phyloP scores from a whole-genome alignment of 768 basidiomycete species.

The Leccinellum rugosiceps region DNA sequence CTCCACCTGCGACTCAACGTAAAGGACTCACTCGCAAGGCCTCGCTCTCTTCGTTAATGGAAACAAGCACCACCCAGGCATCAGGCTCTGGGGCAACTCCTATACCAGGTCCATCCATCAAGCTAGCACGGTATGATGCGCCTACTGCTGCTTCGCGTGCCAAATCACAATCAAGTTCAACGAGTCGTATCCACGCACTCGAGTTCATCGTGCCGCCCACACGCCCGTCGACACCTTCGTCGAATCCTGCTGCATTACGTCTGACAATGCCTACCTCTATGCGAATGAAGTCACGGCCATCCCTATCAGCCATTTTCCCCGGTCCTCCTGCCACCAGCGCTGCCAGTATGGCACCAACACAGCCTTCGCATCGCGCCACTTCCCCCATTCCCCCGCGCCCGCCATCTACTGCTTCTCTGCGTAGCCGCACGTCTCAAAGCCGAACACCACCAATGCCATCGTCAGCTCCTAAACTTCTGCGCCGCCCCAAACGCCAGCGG shows the following conservation, averaged over 20 bases:
- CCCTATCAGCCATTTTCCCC: slow-evolving; percentile 75
- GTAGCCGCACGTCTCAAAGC: slow-evolving; percentile 30
- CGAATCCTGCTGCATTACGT: slow-evolving; percentile 72
- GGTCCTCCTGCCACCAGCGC: slow-evolving; percentile 35
- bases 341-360: slow-evolving; percentile 21
- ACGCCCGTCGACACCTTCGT: slow-evolving; percentile 75
- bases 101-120: slow-evolving; percentile 34
- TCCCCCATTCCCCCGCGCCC: slow-evolving; percentile 62
- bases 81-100: slow-evolving; percentile 47
- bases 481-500: slow-evolving; percentile 72
- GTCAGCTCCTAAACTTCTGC: slow-evolving; percentile 61
- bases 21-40: slow-evolving; percentile 67
- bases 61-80: slow-evolving; percentile 53
- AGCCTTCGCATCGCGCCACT: slow-evolving; percentile 43
- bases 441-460: slow-evolving; percentile 36
- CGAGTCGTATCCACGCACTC: slow-evolving; percentile 52
- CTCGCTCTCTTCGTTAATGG: slow-evolving; percentile 72
- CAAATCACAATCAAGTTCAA: slow-evolving; percentile 63
- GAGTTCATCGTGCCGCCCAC: slow-evolving; percentile 75
- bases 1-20: slow-evolving; percentile 60
- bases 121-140: slow-evolving; percentile 60
- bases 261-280: slow-evolving; percentile 87
- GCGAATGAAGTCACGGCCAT: slow-evolving; percentile 68
- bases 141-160: slow-evolving; percentile 82
- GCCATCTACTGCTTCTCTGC: slow-evolving; percentile 51